Base-by-base conservation (phyloP, 345 rosid genomes). In the Aurinia saxatilis region DNA sequence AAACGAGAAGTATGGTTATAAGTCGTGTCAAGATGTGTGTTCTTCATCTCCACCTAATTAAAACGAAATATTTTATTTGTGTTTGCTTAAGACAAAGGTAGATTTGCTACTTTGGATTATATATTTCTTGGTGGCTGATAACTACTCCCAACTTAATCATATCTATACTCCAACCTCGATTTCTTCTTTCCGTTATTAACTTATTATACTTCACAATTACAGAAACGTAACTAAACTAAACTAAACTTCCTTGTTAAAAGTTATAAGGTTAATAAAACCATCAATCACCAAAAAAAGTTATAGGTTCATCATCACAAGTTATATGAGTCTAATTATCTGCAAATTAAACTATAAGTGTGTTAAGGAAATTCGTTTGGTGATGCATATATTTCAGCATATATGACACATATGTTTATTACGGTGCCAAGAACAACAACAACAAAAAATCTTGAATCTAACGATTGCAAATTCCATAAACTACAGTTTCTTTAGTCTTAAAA, bases 61-160 rank as follows among this genome's bases (percentile, higher is more conserved):
- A 48, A 63, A 56, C 57, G 31, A 55, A 46, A 11, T 70, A 31
- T 55, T 39, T 41, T 63, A 63, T 63, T 70, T 30, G 6, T 30
- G 35, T 47, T 62, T 47, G 45, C 33, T 16, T 56, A 63, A 45
- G 19, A 38, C 60, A 62, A 54, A 47, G 31, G 57, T 70, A 31
- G 41, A 50, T 50, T 71, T 71, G 48, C 48, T 57, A 39, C 29
- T 71, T 64, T 63, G 31, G 53, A 37, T 57, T 50, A 45, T 56
- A 63, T 50, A 63, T 71, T 71, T 71, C 65, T 57, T 71, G 75
- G 75, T 71, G 75, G 70, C 70, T 71, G 75, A 71, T 71, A 63
- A 71, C 65, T 33, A 71, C 70, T 50, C 53, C 48, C 54, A 57
- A 57, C 75, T 71, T 71, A 63, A 49, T 64, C 70, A 64, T 49